A percentile compares a stretch with the other conserved stretches of the same genome.
Evolutionary conservation across 2,329 filamentous ascomycete genomes (phyloP).

Genomic region (Ophiostoma ulmi): DNA sequence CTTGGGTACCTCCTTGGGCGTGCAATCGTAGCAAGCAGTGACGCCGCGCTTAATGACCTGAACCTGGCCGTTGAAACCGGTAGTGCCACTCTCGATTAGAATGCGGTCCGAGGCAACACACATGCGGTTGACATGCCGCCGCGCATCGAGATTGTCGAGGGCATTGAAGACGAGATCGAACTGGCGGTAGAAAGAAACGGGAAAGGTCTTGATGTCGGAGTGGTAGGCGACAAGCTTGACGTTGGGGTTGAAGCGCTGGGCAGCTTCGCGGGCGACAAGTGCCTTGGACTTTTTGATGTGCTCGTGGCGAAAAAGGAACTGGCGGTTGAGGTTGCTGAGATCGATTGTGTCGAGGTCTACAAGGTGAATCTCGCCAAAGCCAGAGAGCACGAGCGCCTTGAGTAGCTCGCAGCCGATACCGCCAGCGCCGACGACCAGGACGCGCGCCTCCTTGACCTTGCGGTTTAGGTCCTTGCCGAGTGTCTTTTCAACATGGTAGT

Average conservation of each 20-base stretch:
- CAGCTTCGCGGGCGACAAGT: slow-evolving; percentile 68
- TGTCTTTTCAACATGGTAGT: slow-evolving; percentile 8
- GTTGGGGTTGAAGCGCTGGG: slow-evolving; percentile 81
- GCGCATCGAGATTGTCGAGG: slow-evolving; percentile 88
- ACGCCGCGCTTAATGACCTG: slow-evolving; percentile 90
- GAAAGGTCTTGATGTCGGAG: slow-evolving; percentile 94
- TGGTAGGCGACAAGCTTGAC: slow-evolving; percentile 84
- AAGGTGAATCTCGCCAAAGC: slow-evolving; percentile 88
- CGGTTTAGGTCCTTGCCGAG: slow-evolving; percentile 6
- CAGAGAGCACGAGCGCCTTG: slow-evolving; percentile 88
- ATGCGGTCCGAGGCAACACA: slow-evolving; percentile 86
- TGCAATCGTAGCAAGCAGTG: slow-evolving; percentile 96
- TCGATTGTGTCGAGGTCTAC: slow-evolving; percentile 98
- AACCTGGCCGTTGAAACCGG: slow-evolving; percentile 95
- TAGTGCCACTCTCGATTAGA: slow-evolving; percentile 92
- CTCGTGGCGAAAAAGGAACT: slow-evolving; percentile 93
- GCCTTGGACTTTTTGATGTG: slow-evolving; percentile 98
- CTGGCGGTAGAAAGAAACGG: slow-evolving; percentile 76
- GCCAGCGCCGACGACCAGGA: slow-evolving; percentile 91
- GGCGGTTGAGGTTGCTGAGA: slow-evolving; percentile 92
- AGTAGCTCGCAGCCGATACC: slow-evolving; percentile 96
- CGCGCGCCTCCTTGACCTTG: slow-evolving; percentile 45
- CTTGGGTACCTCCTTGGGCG: slow-evolving; percentile 81
- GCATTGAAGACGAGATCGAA: slow-evolving; percentile 94
- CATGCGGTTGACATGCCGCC: slow-evolving; percentile 96